phyloP scores from a whole-genome alignment of 1,284 basidiomycete species.

The Tylopilus sp. region DNA sequence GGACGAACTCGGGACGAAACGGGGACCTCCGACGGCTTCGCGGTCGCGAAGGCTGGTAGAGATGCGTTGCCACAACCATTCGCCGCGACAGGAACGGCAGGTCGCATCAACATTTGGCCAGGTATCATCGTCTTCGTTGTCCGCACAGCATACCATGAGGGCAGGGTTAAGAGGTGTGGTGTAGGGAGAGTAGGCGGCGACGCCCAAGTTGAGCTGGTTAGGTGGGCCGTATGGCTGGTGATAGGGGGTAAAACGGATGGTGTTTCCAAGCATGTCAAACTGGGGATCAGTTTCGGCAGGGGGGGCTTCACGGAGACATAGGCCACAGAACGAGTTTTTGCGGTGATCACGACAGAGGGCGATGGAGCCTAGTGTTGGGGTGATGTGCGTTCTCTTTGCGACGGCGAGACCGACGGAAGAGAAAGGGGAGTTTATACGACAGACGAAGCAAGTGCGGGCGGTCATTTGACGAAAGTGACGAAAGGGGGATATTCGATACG shows the following conservation, averaged over 20 bases:
- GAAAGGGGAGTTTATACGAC: conserved; percentile 59
- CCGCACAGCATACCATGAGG: conserved; percentile 46
- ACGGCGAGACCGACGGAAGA: conserved; percentile 44
- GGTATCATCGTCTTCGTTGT: conserved; percentile 66
- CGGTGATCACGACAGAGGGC: conserved; percentile 61
- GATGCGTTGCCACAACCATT: conserved; percentile 59
- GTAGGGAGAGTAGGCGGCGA: conserved; percentile 28
- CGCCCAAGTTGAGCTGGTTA: conserved; percentile 20
- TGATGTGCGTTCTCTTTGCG: conserved; percentile 43
- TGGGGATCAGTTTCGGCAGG: conserved; percentile 40
- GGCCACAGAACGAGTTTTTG: conserved; percentile 55
- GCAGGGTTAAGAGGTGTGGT: conserved; percentile 25
- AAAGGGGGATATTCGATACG: conserved; percentile 37
- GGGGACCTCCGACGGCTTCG: conserved; percentile 53
- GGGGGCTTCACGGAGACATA: conserved; percentile 61
- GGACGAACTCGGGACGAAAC: conserved; percentile 31
- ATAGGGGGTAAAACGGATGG: conserved; percentile 33
- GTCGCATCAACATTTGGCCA: conserved; percentile 63
- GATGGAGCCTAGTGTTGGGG: conserved; percentile 44
- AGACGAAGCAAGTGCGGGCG: conserved; percentile 53
- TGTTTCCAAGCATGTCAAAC: conserved; percentile 32
- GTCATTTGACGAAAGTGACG: conserved; percentile 43
- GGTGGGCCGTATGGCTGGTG: conserved; percentile 31
- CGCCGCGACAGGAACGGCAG: conserved; percentile 56
- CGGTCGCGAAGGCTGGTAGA: conserved; percentile 43